Conservation (phyloP, 2,329 filamentous ascomycete species). For the Talaromyces pinophilus region DNA sequence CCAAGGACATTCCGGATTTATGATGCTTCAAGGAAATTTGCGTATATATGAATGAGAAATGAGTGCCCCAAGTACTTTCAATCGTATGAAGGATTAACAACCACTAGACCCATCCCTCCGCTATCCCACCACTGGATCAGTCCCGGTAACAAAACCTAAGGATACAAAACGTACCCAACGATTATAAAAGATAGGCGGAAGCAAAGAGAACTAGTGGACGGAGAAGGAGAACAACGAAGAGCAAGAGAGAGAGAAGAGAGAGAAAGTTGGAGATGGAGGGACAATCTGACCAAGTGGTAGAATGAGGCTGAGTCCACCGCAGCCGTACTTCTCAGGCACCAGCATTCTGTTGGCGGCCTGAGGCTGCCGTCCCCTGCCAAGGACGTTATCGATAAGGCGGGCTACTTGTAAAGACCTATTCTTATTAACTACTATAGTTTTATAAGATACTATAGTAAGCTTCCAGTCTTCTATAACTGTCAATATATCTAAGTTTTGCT, state of each 20-base stretch:
- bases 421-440: too few relatives aligned
- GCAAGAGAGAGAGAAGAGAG: not conserved
- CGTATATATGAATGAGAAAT: not conserved
- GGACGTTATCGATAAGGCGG: not conserved
- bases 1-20: not conserved
- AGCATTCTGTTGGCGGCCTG: slow-evolving; percentile 15
- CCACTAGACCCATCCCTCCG: slow-evolving; percentile 5
- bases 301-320: slow-evolving; percentile 18
- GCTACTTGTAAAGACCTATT: too few relatives aligned
- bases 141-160: not conserved
- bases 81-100: not conserved
- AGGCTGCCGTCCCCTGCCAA: not conserved
- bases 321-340: slow-evolving; percentile 22
- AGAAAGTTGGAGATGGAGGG: not conserved
- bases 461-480: too few relatives aligned
- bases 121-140: slow-evolving; percentile 4
- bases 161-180: slow-evolving; percentile 6
- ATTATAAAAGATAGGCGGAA: not conserved
- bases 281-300: not conserved
- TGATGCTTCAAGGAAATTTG: not conserved
- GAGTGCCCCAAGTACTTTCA: not conserved
- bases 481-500: too few relatives aligned
- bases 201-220: not conserved
- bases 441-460: too few relatives aligned
- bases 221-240: not conserved